Base-by-base conservation (phyloP, 805 yeast genomes). In the Lipomyces kockii region DNA sequence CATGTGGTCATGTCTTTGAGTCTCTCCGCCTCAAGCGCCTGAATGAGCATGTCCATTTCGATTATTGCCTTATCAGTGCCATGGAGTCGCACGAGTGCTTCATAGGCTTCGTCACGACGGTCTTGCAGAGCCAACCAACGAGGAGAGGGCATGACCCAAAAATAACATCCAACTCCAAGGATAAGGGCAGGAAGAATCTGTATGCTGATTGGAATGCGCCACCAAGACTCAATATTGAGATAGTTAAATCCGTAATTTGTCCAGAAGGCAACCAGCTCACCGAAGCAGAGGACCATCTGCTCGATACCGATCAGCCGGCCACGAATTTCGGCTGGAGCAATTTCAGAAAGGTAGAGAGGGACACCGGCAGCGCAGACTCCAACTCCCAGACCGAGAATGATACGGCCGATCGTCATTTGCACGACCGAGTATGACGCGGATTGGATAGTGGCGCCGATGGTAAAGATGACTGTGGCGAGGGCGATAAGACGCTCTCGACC, bases 301-400 rank as follows among this genome's bases (percentile, higher is more conserved):
- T 76, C 74, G 37, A 73, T 51, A 27, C 71, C 84, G 75, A 78
- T 83, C 67, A 89, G 82, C n/a, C 91, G 85, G 72, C 96, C 96
- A 80, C 96, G 84, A 61, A 89, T 85, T 83, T 89, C 87, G 73
- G 84, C 86, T 27, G 94, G 94, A 22, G 92, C 85, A 43, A 90
- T 87, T 77, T 90, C 91, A 39, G 92, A 88, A 81, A 88, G 87
- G 76, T 89, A 90, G 20, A 59, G 56, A 17, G 66, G 66, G 11
- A 20, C 53, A n/a, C 80, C 84, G 12, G 86, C 79, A 8, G 86
- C 81, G 68, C 85, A 84, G 64, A 83, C 80, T 69, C 87, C 88
- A 59, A 85, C 81, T 74, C 87, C 86, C 52, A 84, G 66, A 67
- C 88, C 88, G 63, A 85, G 78, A 68, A 85, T 80, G n/a, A 84